Conservation (phyloP, 306 rosid genomes). For the Cucurbita moschata region DNA sequence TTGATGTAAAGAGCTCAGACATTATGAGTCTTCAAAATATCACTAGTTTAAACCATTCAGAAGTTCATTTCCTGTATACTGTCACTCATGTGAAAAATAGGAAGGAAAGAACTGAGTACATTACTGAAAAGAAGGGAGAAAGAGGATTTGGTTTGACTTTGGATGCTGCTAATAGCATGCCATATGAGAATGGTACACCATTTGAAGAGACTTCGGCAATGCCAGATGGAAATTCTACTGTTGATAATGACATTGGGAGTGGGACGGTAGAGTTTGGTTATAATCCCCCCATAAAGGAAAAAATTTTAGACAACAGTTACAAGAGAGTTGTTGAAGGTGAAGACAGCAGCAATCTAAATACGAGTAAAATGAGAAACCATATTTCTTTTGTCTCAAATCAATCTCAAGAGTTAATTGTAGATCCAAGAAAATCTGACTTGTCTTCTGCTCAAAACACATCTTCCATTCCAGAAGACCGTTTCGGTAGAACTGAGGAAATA, state of each 20-base stretch:
- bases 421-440: conserved; percentile 3
- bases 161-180: conserved; percentile 8
- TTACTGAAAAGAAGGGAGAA: conserved; percentile 6
- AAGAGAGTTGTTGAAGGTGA: not conserved
- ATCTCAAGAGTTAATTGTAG: conserved; percentile 6
- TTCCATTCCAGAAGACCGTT: conserved; percentile 2
- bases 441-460: conserved; percentile 1
- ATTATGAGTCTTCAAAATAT: conserved; percentile 11
- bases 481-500: conserved; percentile 11
- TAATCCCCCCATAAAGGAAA: not conserved
- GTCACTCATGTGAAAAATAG: conserved; percentile 1
- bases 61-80: not conserved
- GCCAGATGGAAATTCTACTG: conserved; percentile 6
- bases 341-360: conserved; percentile 1
- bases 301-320: not conserved
- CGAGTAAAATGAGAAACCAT: conserved; percentile 3
- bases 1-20: conserved; percentile 12
- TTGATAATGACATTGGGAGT: conserved; percentile 4
- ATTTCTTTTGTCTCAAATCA: conserved; percentile 5
- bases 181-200: conserved; percentile 11
- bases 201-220: conserved; percentile 5
- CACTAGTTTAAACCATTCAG: conserved; percentile 8
- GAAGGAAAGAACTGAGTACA: conserved; percentile 10
- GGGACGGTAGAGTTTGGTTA: conserved; percentile 5
- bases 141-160: conserved; percentile 9